These are phyloP conservation scores for Apiospora sp. DNA, from an alignment of 2,329 filamentous ascomycete genomes.

Conservation along the genomic window DNA sequence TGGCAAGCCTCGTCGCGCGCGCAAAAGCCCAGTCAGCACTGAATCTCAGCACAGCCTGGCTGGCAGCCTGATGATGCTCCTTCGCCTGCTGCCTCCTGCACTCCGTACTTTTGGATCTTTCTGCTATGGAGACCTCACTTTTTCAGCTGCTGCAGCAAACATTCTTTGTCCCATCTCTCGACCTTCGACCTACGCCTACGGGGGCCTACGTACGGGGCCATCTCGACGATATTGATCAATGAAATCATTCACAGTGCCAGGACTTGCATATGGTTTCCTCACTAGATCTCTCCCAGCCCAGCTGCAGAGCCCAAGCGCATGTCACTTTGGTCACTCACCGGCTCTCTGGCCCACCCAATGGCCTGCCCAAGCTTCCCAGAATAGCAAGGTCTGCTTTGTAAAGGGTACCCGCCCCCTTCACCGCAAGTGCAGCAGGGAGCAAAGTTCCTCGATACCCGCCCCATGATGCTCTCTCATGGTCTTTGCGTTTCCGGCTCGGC, in stretches of 20 bases:
- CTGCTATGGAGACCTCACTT: not conserved
- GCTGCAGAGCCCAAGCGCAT: slow-evolving; percentile 7
- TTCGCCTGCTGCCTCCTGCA: not conserved
- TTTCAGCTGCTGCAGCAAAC: not conserved
- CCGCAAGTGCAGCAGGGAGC: slow-evolving; percentile 30
- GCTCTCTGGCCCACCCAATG: slow-evolving; percentile 15
- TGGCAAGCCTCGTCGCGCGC: not conserved
- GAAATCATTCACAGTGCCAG: slow-evolving; percentile 13
- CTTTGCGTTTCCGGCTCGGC: slow-evolving; percentile 13
- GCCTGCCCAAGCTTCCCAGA: slow-evolving; percentile 1
- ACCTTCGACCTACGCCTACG: too few relatives aligned
- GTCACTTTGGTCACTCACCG: not conserved
- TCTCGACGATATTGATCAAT: not conserved
- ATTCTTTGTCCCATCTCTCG: not conserved
- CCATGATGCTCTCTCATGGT: slow-evolving; percentile 2
- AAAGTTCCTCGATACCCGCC: slow-evolving; percentile 29
- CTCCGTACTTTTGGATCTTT: not conserved
- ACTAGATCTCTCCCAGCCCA: slow-evolving; percentile 4
- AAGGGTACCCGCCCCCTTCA: slow-evolving; percentile 27
- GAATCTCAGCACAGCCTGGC: not conserved
- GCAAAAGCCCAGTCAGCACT: too few relatives aligned
- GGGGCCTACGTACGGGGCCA: too few relatives aligned
- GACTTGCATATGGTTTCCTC: slow-evolving; percentile 13
- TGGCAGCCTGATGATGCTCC: not conserved
- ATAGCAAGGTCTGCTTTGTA: slow-evolving; percentile 7